A percentile compares a stretch with the other conserved stretches of the same genome.
Conservation (phyloP, 805 yeast species). For the Ascoidea rubescens region DNA sequence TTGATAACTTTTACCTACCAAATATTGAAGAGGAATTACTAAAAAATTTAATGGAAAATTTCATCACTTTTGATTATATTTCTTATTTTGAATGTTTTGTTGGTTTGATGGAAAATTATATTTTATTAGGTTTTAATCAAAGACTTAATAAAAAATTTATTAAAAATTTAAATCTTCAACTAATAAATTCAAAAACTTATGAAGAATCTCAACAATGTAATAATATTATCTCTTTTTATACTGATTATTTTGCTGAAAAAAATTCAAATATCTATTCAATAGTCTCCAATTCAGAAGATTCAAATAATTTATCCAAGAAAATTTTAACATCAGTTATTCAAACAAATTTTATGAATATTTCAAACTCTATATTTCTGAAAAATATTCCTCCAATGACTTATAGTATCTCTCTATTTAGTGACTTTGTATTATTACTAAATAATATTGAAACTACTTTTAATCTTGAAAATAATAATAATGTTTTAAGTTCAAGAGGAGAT, state of each 20-base stretch:
- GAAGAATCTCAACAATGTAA: background rate
- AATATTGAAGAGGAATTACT: background rate
- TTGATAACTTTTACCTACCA: slow-evolving; percentile 20
- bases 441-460: background rate
- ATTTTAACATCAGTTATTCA: too few relatives aligned
- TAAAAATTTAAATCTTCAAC: too few relatives aligned
- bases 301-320: background rate
- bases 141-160: background rate
- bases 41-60: slow-evolving; percentile 7
- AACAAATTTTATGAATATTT: too few relatives aligned
- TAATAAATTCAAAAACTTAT: background rate
- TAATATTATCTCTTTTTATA: too few relatives aligned
- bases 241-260: background rate
- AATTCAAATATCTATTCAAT: background rate
- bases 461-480: background rate
- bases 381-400: too few relatives aligned
- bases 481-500: background rate
- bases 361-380: background rate
- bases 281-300: background rate
- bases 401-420: background rate
- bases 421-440: background rate
- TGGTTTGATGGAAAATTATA: slow-evolving; percentile 8
- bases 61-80: slow-evolving; percentile 4
- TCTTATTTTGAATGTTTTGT: slow-evolving; percentile 9
- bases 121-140: background rate